Base-by-base conservation (phyloP, 768 basidiomycete species). In the Candolleomyces eurysporus region DNA sequence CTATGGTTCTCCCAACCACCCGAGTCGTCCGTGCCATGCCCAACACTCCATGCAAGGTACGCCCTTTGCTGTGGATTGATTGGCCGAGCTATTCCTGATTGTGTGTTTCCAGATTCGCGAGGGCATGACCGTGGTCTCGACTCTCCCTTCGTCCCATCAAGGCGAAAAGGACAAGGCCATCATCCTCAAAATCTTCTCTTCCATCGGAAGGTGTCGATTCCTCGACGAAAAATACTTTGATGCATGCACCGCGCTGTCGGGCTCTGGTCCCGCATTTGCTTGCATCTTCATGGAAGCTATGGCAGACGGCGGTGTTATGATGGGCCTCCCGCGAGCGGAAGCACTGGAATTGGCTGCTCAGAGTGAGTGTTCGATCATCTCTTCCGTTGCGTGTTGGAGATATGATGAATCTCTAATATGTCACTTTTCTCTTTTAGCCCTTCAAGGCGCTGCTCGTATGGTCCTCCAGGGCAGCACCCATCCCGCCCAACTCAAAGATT, bases 281-380 rank as follows among this genome's bases (percentile, higher is more conserved):
- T 95, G 94, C 66, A 88, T 98, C 53, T 94, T 98, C 68, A 81
- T 99, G 64, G 97, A 99, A 74, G 96, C 97, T 0, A 97, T 99
- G 95, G 90, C 94, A 1, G 97, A 98, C 72, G 97, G 97, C 30
- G 97, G 95, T 48, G 97, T 98, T 50, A 98, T 99, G 96, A 98
- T 98, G 97, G 97, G 97, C 32, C 76, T 99, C 56, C 97, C 97
- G 3, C 81, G 97, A 63, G 85, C 87, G 2, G 97, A 98, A 73
- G 95, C 97, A 5, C 76, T 98, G 48, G 97, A 99, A 72, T 77
- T 99, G 56, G 96, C 97, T 53, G 87, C 96, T 49, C 97, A 99
- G 76, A 94, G 96, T 97, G 70, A 68, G 87, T 76, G 57, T 31
- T 53, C 16, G 32, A 11, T 19, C 9, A 14, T 54, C 48, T 36